Evolutionary conservation across 345 rosid species (phyloP), one percentile per base, ranked within the genome.

Genomic region (Erucastrum elatum): DNA sequence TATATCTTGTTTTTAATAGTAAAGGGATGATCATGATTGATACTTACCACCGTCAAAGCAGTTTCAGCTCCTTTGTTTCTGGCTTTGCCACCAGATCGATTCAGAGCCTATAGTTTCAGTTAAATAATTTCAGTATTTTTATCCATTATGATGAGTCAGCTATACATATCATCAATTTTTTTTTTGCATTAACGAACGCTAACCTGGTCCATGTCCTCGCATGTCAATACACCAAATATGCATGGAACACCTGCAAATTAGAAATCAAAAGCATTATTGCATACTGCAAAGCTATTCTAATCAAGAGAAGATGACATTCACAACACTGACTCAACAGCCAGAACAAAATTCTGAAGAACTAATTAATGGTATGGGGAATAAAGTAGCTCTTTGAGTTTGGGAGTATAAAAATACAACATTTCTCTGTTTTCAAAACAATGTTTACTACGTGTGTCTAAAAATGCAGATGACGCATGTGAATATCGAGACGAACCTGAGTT

Each of bases 171-270:
- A n/a, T 21, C 17, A 59, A 4, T 16, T 69, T 7, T 2, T 37
- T 37, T 73, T 21, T 21, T 21, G 72, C 68, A 21, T 21, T 21
- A 21, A 21, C 21, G 21, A 10, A 61, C 71, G 64, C 21, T 21
- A 77, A 92, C 98, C 97, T 88, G 99, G 9, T 93, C 99, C 98
- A 93, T 93, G 89, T 95, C 80, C 68, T 95, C 99, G 39, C 99
- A 93, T 16, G 99, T 95, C 75, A 95, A 76, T 76, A 95, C 97
- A 72, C 97, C 97, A 84, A 95, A 95, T 56, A 95, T 87, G 85
- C 98, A 93, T 33, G 99, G 99, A 74, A 95, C 94, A 4, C 97
- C 97, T 95, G 79, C 84, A 83, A 21, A 66, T 56, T 46, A 17
- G 64, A 12, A 58, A 75, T 44, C 7, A 27, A 9, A 46, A 41